Conservation (phyloP, 2,329 filamentous ascomycete genomes). For the Ascochyta koolunga region DNA sequence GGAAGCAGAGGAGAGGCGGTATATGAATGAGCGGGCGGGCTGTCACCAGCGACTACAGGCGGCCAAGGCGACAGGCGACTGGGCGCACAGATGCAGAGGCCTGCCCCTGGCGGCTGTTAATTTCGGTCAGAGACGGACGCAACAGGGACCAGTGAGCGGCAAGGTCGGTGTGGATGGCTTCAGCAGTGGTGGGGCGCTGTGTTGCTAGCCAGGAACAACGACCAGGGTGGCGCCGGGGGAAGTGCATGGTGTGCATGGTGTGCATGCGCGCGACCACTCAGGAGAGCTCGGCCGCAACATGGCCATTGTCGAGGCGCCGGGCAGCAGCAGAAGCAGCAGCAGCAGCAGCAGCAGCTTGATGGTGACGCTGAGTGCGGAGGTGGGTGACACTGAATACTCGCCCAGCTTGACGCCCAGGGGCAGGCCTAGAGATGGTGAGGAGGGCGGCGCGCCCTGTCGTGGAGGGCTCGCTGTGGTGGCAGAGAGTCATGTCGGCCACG, state of each 20-base stretch:
- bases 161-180: conserved; percentile 6
- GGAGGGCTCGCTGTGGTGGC: background rate
- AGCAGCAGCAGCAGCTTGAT: conserved; percentile 48
- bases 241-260: no score
- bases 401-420: conserved; percentile 3
- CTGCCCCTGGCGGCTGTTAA: conserved; percentile 44
- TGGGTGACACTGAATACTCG: conserved; percentile 10
- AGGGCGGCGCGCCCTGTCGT: background rate
- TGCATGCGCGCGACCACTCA: conserved; percentile 28
- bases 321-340: conserved; percentile 37
- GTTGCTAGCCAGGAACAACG: conserved; percentile 30
- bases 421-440: conserved; percentile 2
- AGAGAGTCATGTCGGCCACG: background rate
- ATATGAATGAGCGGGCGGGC: conserved; percentile 42
- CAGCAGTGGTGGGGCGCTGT: conserved; percentile 3
- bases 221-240: conserved; percentile 22
- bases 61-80: conserved; percentile 31
- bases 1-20: conserved; percentile 24
- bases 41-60: no score
- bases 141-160: conserved; percentile 35
- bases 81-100: conserved; percentile 22
- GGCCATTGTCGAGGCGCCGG: conserved; percentile 28
- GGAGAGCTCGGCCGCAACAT: conserved; percentile 15
- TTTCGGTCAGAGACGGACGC: conserved; percentile 41
- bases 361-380: conserved; percentile 59